phyloP scores from a whole-genome alignment of 768 basidiomycete species.

The Lactarius tabidus region DNA sequence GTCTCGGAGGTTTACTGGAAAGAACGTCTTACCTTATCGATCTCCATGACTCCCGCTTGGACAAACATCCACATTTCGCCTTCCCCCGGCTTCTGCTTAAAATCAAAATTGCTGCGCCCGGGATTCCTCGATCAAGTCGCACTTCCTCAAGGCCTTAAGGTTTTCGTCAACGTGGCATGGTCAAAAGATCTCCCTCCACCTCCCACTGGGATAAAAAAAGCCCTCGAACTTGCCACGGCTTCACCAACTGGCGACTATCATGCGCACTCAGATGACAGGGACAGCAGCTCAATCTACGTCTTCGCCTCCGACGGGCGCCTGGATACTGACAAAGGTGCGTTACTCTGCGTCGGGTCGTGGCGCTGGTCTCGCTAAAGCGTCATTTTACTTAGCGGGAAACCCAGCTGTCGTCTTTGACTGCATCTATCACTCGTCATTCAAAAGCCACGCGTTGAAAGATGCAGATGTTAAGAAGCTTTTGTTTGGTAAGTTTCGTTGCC shows the following conservation, averaged over 20 bases:
- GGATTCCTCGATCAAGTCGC: constrained; percentile 35
- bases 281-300: constrained; percentile 59
- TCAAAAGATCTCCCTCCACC: constrained; percentile 65
- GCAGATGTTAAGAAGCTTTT: constrained; percentile 65
- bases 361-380: not conserved
- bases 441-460: constrained; percentile 55
- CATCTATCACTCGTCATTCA: constrained; percentile 56
- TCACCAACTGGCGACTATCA: constrained; percentile 29
- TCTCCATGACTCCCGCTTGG: constrained; percentile 5
- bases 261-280: constrained; percentile 38
- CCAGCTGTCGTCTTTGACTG: constrained; percentile 70
- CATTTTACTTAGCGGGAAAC: constrained; percentile 53
- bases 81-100: constrained; percentile 66
- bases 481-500: constrained; percentile 45
- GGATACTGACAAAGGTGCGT: constrained; percentile 66
- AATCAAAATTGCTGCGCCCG: constrained; percentile 46
- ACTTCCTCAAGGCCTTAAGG: constrained; percentile 50
- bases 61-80: constrained; percentile 34
- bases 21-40: not conserved
- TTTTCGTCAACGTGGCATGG: constrained; percentile 76
- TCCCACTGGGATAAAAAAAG: constrained; percentile 54
- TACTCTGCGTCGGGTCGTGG: not conserved
- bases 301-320: constrained; percentile 59
- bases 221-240: constrained; percentile 53
- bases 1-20: not conserved